Evolutionary conservation across 2,329 filamentous ascomycete species (phyloP), one percentile per base, ranked within the genome.

Genomic region (Ascochyta clinopodiicola): DNA sequence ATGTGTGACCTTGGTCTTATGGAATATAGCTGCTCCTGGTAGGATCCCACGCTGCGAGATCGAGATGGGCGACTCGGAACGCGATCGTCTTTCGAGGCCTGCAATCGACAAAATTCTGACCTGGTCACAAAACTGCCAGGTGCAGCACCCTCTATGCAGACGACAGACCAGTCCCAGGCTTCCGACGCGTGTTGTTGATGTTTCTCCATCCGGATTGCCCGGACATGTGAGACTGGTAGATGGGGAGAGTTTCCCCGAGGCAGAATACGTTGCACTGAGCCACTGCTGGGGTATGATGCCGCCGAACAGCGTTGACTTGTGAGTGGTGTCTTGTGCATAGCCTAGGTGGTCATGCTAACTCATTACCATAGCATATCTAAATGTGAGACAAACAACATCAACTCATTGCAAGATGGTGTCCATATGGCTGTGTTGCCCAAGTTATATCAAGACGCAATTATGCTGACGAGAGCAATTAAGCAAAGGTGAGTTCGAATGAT

Each of bases 241-340:
- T 22, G 56, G 45, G 4, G 0, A 35, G 4, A n/a, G n/a, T n/a
- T n/a, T 38, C 2, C 6, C 31, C n/a, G 24, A 24, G 4, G 51
- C 21, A 3, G 36, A 57, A 7, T 57, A 52, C 24, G 21, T 52
- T 31, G 39, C 54, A 25, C 40, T 61, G 1, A 61, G 59, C 32
- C 59, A 61, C 31, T 59, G 56, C n/a, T 61, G 59, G 59, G 59
- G 59, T 3, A 44, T 35, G 2, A 57, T 52, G 44, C 48, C 48
- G 2, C 34, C 21, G 6, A 51, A 56, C 19, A 46, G 43, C 3
- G 19, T 29, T 13, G 48, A 57, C 12, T 25, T 57, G 54, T 57
- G 17, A 48, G 54, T 32, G 12, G 12, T 21, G 12, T 31, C 6
- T 24, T 17, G 8, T 29, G 38, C 24, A 15, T 40, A n/a, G 6